Evolutionary conservation across 2,329 filamentous ascomycete genomes (phyloP).

Genomic region (Thermothelomyces thermophilus): DNA sequence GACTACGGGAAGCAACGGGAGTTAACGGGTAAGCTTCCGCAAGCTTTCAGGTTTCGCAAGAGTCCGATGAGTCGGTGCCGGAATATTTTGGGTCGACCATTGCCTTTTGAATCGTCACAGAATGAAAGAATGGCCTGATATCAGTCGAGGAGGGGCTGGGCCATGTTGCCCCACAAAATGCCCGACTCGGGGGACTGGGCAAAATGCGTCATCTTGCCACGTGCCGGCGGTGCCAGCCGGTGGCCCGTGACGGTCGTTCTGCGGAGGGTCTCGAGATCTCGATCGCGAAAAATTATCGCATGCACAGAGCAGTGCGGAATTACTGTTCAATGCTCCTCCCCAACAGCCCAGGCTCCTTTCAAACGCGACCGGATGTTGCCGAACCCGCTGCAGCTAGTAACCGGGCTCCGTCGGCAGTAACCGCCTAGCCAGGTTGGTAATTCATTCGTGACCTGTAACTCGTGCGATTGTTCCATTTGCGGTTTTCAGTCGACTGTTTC

Average conservation of each 20-base stretch:
- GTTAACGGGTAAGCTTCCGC: neutral
- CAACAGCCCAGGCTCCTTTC: too few relatives aligned
- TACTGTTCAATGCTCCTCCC: too few relatives aligned
- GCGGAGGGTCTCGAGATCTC: too few relatives aligned
- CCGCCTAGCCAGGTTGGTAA: too few relatives aligned
- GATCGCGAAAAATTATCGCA: conserved; percentile 25
- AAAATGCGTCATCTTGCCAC: neutral
- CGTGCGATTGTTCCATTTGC: too few relatives aligned
- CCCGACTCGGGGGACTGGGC: neutral
- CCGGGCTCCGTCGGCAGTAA: too few relatives aligned
- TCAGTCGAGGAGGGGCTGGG: conserved; percentile 3
- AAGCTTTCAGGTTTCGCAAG: neutral
- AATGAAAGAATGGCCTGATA: conserved; percentile 14
- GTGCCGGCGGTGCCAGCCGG: neutral
- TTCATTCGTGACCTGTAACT: too few relatives aligned
- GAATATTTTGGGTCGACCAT: neutral
- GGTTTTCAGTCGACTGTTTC: too few relatives aligned
- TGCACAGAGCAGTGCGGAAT: too few relatives aligned
- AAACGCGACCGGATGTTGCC: too few relatives aligned
- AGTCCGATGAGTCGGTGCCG: neutral
- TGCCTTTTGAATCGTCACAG: neutral
- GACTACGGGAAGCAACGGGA: neutral
- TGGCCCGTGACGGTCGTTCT: too few relatives aligned
- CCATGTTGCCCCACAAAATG: conserved; percentile 16
- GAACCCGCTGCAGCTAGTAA: too few relatives aligned